phyloP scores from a whole-genome alignment of 2,329 filamentous ascomycete genomes.

The Fusarium tuaranense region DNA sequence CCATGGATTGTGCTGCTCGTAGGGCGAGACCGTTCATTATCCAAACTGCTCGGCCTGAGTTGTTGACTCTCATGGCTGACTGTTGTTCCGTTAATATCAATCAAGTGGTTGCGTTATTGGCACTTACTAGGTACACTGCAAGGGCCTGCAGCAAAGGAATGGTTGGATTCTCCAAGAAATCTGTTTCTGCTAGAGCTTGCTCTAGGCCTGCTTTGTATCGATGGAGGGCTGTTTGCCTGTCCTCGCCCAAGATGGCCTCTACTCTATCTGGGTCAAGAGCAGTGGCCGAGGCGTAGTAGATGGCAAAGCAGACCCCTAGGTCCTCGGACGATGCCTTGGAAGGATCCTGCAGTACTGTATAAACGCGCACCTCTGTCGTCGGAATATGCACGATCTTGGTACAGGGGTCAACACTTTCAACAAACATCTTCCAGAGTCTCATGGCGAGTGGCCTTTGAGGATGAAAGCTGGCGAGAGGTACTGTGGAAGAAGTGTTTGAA shows the following conservation, averaged over 20 bases:
- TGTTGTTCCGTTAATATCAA: slow-evolving; percentile 13
- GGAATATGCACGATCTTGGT: slow-evolving; percentile 47
- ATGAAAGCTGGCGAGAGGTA: slow-evolving; percentile 35
- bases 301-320: slow-evolving; percentile 57
- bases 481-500: slow-evolving; percentile 37
- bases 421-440: slow-evolving; percentile 48
- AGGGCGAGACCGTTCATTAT: slow-evolving; percentile 58
- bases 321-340: slow-evolving; percentile 39
- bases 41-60: slow-evolving; percentile 52
- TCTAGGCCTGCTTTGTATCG: slow-evolving; percentile 51
- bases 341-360: slow-evolving; percentile 48
- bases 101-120: neutral
- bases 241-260: slow-evolving; percentile 36
- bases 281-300: slow-evolving; percentile 62
- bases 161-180: slow-evolving; percentile 56
- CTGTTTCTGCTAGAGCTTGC: slow-evolving; percentile 52
- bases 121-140: slow-evolving; percentile 52
- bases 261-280: slow-evolving; percentile 56
- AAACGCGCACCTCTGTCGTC: slow-evolving; percentile 48
- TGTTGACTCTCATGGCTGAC: slow-evolving; percentile 48
- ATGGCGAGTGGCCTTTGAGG: slow-evolving; percentile 43
- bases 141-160: slow-evolving; percentile 50
- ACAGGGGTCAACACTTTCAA: slow-evolving; percentile 45
- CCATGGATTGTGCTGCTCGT: slow-evolving; percentile 61
- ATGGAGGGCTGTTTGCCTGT: slow-evolving; percentile 39